phyloP scores from a whole-genome alignment of 495 filamentous ascomycete genomes.

The Trypethelium eluteriae region DNA sequence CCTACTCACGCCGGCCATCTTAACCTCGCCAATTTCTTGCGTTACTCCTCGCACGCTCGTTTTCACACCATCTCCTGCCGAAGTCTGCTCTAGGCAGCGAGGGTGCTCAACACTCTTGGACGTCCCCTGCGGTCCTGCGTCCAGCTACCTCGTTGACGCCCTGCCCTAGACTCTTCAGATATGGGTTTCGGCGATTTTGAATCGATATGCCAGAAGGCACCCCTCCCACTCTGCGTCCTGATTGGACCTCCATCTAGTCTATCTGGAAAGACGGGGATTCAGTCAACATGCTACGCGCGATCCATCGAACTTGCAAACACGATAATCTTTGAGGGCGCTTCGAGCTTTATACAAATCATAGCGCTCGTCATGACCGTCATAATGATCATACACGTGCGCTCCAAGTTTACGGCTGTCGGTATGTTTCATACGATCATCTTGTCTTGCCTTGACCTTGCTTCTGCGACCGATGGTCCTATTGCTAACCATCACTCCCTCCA shows the following conservation, averaged over 20 bases:
- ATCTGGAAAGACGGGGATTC: constrained; percentile 65
- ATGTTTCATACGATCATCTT: constrained; percentile 36
- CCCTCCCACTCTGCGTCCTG: constrained; percentile 79
- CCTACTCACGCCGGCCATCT: background rate
- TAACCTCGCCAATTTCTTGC: background rate
- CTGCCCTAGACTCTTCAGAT: constrained; percentile 21
- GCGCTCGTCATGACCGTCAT: constrained; percentile 87
- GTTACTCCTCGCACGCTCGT: background rate
- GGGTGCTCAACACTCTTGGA: background rate
- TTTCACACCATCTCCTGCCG: background rate
- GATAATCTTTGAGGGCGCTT: constrained; percentile 91
- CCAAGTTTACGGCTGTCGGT: constrained; percentile 98
- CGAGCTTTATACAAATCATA: constrained; percentile 85
- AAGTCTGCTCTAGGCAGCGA: too few relatives aligned
- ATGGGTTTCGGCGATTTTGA: constrained; percentile 93
- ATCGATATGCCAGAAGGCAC: constrained; percentile 73
- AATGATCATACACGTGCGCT: constrained; percentile 93
- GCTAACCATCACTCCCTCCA: constrained; percentile 36
- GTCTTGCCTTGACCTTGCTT: too few relatives aligned
- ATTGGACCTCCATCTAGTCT: constrained; percentile 62
- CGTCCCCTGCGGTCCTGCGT: background rate
- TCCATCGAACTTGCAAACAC: constrained; percentile 96
- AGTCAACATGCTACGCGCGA: constrained; percentile 85
- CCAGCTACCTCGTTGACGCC: background rate
- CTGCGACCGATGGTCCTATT: constrained; percentile 1